A percentile compares a stretch with the other conserved stretches of the same genome.
Evolutionary conservation across 2,329 filamentous ascomycete genomes (phyloP).

Genomic region (Xylaria digitata): DNA sequence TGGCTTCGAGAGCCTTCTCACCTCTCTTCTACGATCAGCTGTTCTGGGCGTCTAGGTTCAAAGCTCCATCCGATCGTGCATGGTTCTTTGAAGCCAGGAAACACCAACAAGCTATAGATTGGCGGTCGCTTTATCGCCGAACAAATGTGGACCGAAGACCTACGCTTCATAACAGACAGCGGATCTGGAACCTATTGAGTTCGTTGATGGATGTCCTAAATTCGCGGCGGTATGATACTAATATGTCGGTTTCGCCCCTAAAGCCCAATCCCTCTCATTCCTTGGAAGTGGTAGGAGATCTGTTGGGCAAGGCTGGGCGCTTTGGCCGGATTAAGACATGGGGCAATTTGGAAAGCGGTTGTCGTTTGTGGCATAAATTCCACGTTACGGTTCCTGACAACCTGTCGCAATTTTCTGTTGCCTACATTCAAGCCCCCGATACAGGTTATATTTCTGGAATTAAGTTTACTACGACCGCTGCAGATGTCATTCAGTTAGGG

Average conservation of each 20-base stretch:
- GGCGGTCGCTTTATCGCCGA: conserved; percentile 11
- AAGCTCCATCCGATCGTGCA: neutral
- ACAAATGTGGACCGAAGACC: neutral
- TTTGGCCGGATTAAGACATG: no score
- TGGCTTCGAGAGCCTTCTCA: neutral
- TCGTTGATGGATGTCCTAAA: neutral
- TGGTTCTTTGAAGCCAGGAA: conserved; percentile 6
- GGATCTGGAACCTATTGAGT: neutral
- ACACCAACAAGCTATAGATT: neutral
- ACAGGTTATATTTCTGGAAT: neutral
- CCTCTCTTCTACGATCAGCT: neutral
- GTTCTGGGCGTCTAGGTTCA: conserved; percentile 13
- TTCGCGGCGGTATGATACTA: neutral
- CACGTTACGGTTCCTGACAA: neutral
- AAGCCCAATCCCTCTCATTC: neutral
- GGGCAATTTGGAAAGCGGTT: neutral
- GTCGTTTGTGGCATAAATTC: neutral
- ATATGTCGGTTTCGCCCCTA: neutral
- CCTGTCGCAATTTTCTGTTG: conserved; percentile 7
- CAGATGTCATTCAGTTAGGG: neutral
- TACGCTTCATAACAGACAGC: conserved; percentile 1
- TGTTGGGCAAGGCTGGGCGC: neutral
- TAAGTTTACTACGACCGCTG: conserved; percentile 6
- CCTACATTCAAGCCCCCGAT: neutral
- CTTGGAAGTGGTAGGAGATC: neutral